Evolutionary conservation across 129 eudicot species (phyloP).

Genomic region (Flaveria linearis): DNA sequence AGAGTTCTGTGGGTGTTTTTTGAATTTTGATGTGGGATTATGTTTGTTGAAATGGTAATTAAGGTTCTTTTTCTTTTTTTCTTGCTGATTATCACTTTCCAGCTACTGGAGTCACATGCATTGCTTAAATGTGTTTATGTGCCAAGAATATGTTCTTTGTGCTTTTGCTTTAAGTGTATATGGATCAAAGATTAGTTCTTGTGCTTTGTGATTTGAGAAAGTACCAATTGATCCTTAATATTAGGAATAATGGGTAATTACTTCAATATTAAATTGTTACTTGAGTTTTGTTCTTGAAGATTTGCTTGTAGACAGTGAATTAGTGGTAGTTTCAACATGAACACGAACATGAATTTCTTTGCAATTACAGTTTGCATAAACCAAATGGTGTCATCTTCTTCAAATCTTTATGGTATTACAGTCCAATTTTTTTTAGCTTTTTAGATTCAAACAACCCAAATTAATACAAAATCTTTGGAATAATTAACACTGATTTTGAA

Average conservation of each 20-base stretch:
- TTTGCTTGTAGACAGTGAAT: conserved; percentile 18
- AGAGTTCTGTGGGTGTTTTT: conserved; percentile 23
- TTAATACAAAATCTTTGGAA: background rate
- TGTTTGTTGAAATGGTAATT: conserved; percentile 33
- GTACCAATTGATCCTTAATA: conserved; percentile 14
- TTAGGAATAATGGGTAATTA: conserved; percentile 37
- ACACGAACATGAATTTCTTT: background rate
- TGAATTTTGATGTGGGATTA: conserved; percentile 6
- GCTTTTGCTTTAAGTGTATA: conserved; percentile 39
- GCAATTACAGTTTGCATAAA: conserved; percentile 14
- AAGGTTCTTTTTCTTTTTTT: conserved; percentile 21
- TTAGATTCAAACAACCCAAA: background rate
- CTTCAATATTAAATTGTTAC: background rate
- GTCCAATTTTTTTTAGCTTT: background rate
- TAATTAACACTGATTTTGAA: background rate
- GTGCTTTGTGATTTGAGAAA: conserved; percentile 27
- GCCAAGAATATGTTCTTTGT: too few relatives aligned
- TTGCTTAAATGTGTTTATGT: conserved; percentile 18
- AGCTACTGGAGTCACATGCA: conserved; percentile 26
- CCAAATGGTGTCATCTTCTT: conserved; percentile 15
- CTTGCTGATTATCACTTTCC: conserved; percentile 20
- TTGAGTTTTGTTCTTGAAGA: conserved; percentile 21
- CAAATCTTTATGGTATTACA: background rate
- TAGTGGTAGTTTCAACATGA: conserved; percentile 11
- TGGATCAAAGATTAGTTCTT: conserved; percentile 22